Evolutionary conservation across 106 monocot species (phyloP), one percentile per base, ranked within the genome.

Genomic region (Cymbidium sinense): DNA sequence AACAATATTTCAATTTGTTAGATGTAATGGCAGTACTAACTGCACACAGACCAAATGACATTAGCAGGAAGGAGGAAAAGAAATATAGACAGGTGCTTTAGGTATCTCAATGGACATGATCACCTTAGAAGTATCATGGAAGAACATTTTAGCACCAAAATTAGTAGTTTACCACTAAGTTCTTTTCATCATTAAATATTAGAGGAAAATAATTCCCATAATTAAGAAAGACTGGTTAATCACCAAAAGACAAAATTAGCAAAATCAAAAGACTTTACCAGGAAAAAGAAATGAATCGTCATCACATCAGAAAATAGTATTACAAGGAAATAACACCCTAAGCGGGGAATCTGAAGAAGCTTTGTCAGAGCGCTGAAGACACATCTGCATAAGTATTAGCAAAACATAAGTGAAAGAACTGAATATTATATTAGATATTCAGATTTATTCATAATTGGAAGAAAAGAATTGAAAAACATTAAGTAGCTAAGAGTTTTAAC

Each of bases 221-320:
- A 47, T 47, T 47, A 25, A 25, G 61, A 23, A 27, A 62, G 5
- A 62, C 25, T 62, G 25, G 27, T 62, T n/a, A 62, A 62, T 27
- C 7, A 6, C 61, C 2, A 62, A 62, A 61, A 62, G 5, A 62
- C 27, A 1, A 17, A 30, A 72, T 72, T 72, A 39, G n/a, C 20
- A 39, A 39, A 19, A 72, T 72, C 19, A 36, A 39, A 31, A 34
- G 21, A 44, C 74, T 74, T 61, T 92, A 93, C 96, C 91, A 96
- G 83, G 82, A 91, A 93, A 80, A 93, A 96, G 85, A 93, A 96
- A 83, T 96, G 96, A 79, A 96, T 88, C 7, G 96, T 93, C 96
- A 96, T 96, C 43, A 93, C 83, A 88, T 96, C 96, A 41, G 96
- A 93, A 74, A 96, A 84, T 20, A 96, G 50, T 80, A 96, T 96